Conservation (phyloP, 2,329 filamentous ascomycete genomes). For the Chrysosphaeria jannelii region DNA sequence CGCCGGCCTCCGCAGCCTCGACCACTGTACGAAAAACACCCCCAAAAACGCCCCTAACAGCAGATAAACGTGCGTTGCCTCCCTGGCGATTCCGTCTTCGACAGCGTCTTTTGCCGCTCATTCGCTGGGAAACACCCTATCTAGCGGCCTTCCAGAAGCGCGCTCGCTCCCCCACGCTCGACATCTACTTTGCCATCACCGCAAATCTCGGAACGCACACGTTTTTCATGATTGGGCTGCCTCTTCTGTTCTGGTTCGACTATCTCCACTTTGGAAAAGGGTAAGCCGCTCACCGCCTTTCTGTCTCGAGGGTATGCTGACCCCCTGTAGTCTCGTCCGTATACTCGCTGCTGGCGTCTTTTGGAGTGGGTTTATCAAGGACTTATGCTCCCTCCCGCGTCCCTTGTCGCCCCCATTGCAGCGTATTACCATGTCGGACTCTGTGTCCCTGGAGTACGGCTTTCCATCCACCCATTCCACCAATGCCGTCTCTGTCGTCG, state of each 20-base stretch:
- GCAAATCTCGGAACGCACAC: slow-evolving; percentile 94
- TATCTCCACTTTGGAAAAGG: slow-evolving; percentile 61
- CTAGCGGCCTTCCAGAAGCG: slow-evolving; percentile 61
- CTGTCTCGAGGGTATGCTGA: neutral
- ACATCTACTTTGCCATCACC: slow-evolving; percentile 89
- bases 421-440: slow-evolving; percentile 92
- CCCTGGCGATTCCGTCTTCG: slow-evolving; percentile 69
- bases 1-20: slow-evolving; percentile 50
- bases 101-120: slow-evolving; percentile 52
- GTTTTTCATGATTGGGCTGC: slow-evolving; percentile 90
- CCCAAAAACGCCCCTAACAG: neutral
- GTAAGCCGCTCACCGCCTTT: slow-evolving; percentile 18
- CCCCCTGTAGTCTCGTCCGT: slow-evolving; percentile 36
- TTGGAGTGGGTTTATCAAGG: slow-evolving; percentile 80
- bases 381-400: slow-evolving; percentile 71
- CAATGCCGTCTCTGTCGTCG: slow-evolving; percentile 79
- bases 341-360: slow-evolving; percentile 55
- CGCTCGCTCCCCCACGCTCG: slow-evolving; percentile 55
- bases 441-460: slow-evolving; percentile 80
- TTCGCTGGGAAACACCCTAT: slow-evolving; percentile 87
- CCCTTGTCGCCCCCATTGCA: slow-evolving; percentile 77
- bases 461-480: slow-evolving; percentile 94
- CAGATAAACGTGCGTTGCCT: slow-evolving; percentile 61
- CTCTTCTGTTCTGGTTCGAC: slow-evolving; percentile 91
- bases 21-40: slow-evolving; percentile 31